Conservation (phyloP, 768 basidiomycete genomes). For the Cyathus striatus region DNA sequence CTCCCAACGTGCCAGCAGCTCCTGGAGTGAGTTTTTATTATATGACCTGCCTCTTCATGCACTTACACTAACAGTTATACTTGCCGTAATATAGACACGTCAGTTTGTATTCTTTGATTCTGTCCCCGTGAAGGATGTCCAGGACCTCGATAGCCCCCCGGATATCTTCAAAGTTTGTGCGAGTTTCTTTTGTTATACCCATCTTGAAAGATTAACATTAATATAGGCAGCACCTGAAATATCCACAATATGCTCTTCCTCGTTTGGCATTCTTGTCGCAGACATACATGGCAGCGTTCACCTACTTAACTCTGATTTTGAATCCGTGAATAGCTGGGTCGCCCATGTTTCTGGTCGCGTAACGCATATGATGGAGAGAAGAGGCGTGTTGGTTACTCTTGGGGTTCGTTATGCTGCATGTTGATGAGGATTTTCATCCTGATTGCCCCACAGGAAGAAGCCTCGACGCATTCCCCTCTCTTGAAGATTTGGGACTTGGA, state of each 20-base stretch:
- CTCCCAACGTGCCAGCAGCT: too few species aligned
- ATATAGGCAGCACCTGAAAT: conserved; percentile 65
- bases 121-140: conserved; percentile 68
- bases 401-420: conserved; percentile 53
- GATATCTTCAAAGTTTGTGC: conserved; percentile 67
- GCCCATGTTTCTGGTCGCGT: conserved; percentile 78
- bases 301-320: conserved; percentile 69
- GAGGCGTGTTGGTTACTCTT: conserved; percentile 80
- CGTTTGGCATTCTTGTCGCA: conserved; percentile 68
- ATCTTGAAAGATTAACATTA: conserved; percentile 1
- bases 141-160: conserved; percentile 71
- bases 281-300: conserved; percentile 85
- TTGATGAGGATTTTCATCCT: not conserved
- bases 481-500: conserved; percentile 89
- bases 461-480: conserved; percentile 55
- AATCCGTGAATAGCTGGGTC: conserved; percentile 67
- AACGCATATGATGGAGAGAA: conserved; percentile 81
- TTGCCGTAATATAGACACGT: conserved; percentile 73
- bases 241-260: conserved; percentile 60
- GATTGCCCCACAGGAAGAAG: conserved; percentile 72
- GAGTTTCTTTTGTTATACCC: not conserved
- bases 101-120: conserved; percentile 90
- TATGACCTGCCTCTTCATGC: too few species aligned
- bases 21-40: too few species aligned
- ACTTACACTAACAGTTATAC: too few species aligned